Percentiles rank a stretch among this genome's conserved stretches.
These are phyloP conservation scores for Aureobasidium leucospermi DNA, from an alignment of 2,329 filamentous ascomycete genomes.

Conservation along the genomic window DNA sequence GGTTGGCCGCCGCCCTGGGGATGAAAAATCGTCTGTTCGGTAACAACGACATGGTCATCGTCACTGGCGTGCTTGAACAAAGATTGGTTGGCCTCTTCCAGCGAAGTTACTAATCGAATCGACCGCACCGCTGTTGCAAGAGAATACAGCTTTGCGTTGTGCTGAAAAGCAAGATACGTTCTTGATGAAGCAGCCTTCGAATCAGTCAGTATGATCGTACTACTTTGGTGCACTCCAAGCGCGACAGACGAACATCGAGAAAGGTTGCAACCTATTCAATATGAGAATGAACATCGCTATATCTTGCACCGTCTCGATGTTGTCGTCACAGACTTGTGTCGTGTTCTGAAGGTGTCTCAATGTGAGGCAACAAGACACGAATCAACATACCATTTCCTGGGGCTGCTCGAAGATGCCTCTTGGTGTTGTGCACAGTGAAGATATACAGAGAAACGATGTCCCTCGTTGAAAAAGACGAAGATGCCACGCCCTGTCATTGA, in stretches of 20 bases:
- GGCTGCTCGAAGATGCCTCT: neutral
- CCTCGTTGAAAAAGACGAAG: neutral
- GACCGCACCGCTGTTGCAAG: neutral
- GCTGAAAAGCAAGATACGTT: constrained; percentile 9
- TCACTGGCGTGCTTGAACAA: constrained; percentile 14
- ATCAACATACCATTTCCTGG: neutral
- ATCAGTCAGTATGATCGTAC: neutral
- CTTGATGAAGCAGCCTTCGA: neutral
- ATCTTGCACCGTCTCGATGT: neutral
- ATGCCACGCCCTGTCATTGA: neutral
- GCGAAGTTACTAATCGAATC: neutral
- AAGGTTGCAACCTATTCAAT: too few relatives aligned
- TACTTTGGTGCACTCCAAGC: too few relatives aligned
- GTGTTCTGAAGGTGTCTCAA: neutral
- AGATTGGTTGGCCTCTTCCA: constrained; percentile 11
- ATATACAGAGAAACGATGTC: neutral
- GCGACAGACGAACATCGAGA: too few relatives aligned
- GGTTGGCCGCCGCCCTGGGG: constrained; percentile 20
- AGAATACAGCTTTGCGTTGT: constrained; percentile 9
- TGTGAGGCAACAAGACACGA: neutral
- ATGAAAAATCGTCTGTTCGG: constrained; percentile 19
- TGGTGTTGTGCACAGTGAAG: neutral
- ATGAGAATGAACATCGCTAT: too few relatives aligned
- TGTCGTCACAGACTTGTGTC: neutral
- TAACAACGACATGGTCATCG: constrained; percentile 14